phyloP scores from a whole-genome alignment of 345 rosid species.

The Eucalyptus cloeziana region DNA sequence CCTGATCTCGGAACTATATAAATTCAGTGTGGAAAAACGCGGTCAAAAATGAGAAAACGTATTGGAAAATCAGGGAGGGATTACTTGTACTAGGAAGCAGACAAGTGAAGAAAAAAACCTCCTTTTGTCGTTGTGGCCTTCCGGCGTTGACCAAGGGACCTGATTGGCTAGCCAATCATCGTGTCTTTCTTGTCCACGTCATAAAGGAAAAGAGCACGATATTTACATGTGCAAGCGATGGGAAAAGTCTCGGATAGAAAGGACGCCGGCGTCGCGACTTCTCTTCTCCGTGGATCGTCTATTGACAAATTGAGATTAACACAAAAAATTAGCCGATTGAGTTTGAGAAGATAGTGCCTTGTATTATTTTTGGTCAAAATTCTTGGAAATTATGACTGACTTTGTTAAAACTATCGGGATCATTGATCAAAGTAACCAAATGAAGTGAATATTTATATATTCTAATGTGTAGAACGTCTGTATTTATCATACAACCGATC shows the following conservation, averaged over 20 bases:
- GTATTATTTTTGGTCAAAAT: background rate
- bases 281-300: background rate
- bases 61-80: background rate
- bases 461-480: fast-evolving
- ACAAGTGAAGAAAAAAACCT: background rate
- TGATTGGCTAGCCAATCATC: background rate
- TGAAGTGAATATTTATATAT: background rate
- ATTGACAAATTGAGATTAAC: background rate
- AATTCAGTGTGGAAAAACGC: background rate
- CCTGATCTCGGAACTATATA: background rate
- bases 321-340: background rate
- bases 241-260: background rate
- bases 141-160: background rate
- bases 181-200: background rate
- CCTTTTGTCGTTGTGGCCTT: background rate
- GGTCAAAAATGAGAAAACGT: background rate
- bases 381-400: background rate
- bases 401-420: background rate
- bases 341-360: background rate
- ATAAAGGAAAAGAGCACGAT: background rate
- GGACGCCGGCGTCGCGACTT: background rate
- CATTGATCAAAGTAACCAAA: background rate
- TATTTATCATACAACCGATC: background rate
- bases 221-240: background rate
- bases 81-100: background rate